These are phyloP conservation scores for Camellia japonica DNA, from an alignment of 148 eudicot species.

Conservation along the genomic window DNA sequence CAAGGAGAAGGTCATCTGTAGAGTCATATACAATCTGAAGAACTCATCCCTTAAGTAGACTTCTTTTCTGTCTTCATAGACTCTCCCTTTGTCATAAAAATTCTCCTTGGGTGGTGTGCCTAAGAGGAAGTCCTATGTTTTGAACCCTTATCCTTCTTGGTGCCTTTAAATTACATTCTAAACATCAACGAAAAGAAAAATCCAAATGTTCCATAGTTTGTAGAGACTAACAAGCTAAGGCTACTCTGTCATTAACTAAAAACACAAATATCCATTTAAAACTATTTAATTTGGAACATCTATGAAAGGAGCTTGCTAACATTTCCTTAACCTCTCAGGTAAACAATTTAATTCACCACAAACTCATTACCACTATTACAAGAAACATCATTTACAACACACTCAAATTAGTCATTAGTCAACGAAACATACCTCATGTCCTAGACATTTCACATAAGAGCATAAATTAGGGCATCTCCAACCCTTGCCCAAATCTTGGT, in stretches of 20 bases:
- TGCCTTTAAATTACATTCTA: background rate
- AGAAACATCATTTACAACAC: background rate
- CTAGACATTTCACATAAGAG: background rate
- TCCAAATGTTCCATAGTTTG: background rate
- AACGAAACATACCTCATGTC: background rate
- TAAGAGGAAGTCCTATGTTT: no score
- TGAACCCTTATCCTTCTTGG: no score
- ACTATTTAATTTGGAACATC: background rate
- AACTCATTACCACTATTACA: background rate
- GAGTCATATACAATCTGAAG: no score
- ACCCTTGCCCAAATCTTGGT: no score
- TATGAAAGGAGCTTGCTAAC: background rate
- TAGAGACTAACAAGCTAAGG: background rate
- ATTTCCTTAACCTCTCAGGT: no score
- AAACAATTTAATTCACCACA: background rate
- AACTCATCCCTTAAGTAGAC: no score
- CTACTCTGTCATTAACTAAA: background rate
- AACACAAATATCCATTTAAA: background rate
- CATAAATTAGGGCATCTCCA: background rate
- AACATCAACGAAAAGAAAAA: background rate
- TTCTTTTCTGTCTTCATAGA: no score
- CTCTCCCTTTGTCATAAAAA: no score
- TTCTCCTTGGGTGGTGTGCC: no score
- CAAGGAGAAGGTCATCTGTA: no score
- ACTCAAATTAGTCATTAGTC: background rate